Evolutionary conservation across 345 rosid genomes (phyloP), one percentile per base, ranked within the genome.

Genomic region (Salix exigua): DNA sequence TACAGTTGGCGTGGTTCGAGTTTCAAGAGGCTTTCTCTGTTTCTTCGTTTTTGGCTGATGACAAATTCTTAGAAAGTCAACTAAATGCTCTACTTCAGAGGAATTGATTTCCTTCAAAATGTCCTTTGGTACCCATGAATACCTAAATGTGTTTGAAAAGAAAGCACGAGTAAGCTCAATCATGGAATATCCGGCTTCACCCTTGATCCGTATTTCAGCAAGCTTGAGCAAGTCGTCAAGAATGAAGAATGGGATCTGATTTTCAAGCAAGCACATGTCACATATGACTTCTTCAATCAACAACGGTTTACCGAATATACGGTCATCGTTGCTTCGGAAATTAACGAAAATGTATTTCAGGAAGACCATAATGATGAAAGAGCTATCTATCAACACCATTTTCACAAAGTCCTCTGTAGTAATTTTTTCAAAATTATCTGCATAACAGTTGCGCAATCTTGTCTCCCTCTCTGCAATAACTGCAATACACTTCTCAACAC

Each of bases 201-300:
- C 3, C n/a, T 6, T 0, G 35, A 33, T 33, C 5, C 0, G 6
- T 14, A 28, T 71, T 9, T 78, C 31, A 55, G 73, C 70, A 16
- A 69, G 31, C 31, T 30, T 30, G 31, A 71, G 64, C 13, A 82
- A 28, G 9, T 79, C 82, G 2, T 53, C 53, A 31, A 82, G 66
- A 21, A 85, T 77, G 44, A 30, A 30, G 31, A 30, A 30, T 30
- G 31, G 4, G 2, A 30, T 30, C 31, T 30, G 83, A 72, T 79
- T 85, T 69, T 85, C 85, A 0, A 82, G 58, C 71, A 77, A 30
- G 50, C 66, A 2, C 46, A 79, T 33, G 18, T 85, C 82, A 0
- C 0, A 0, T 13, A 3, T 25, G 0, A 81, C 51, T 6, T 66
- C 76, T 2, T 1, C 8, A 35, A 68, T 40, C 23, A 58, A 19